Percentiles rank a stretch among this genome's conserved stretches.
These are phyloP conservation scores for Aristolochia contorta DNA, from an alignment of 164 flowering plant genomes.

Conservation along the genomic window DNA sequence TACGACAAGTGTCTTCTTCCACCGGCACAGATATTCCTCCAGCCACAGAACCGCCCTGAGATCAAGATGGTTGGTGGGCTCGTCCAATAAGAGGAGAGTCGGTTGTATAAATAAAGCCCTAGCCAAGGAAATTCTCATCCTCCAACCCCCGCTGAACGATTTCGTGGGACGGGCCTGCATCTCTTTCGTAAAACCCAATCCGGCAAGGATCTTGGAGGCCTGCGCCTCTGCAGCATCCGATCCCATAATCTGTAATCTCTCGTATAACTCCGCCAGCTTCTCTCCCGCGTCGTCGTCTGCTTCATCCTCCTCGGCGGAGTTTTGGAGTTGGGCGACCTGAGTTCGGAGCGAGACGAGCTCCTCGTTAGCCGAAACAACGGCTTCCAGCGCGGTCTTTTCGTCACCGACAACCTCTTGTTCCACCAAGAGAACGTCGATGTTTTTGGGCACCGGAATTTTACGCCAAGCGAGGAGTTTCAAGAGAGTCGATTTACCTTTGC, in stretches of 20 bases:
- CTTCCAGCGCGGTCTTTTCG: constrained; percentile 61
- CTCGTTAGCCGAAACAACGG: constrained; percentile 82
- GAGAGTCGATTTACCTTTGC: constrained; percentile 73
- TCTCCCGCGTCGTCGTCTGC: constrained; percentile 40
- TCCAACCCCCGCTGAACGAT: constrained; percentile 91
- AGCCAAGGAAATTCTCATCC: constrained; percentile 84
- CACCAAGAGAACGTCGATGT: constrained; percentile 79
- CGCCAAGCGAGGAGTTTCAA: constrained; percentile 88
- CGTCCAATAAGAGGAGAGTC: constrained; percentile 65
- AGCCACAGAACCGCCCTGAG: constrained; percentile 83
- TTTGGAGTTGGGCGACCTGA: constrained; percentile 54
- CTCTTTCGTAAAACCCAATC: constrained; percentile 68
- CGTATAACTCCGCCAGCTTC: constrained; percentile 69
- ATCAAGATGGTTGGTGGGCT: constrained; percentile 90
- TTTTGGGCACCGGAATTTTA: constrained; percentile 80
- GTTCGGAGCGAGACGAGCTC: constrained; percentile 53
- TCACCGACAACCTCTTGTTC: constrained; percentile 85
- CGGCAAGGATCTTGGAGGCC: constrained; percentile 80
- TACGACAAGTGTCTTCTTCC: constrained; percentile 85
- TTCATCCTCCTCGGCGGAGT: constrained; percentile 19
- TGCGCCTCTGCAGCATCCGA: constrained; percentile 84
- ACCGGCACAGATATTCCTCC: constrained; percentile 69
- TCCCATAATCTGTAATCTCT: constrained; percentile 51
- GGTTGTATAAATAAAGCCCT: constrained; percentile 85
- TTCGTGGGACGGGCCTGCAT: constrained; percentile 49